Evolutionary conservation across 306 rosid species (phyloP), one percentile per base, ranked within the genome.

Genomic region (Echinosophora koreensis): DNA sequence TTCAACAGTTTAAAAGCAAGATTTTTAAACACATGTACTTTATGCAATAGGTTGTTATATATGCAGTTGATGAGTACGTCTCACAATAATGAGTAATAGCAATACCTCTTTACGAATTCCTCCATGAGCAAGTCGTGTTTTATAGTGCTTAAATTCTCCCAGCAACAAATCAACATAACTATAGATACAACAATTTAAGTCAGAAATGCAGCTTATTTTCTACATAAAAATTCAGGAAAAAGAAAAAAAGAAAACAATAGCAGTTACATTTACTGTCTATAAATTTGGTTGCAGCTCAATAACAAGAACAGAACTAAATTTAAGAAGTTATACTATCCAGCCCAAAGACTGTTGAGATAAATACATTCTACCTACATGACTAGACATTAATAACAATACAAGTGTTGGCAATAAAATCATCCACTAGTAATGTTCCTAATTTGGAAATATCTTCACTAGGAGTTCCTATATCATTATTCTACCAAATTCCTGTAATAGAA

Each of bases 71-170:
- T 39, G 51, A 62, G 67, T 60, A 71, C 62, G 54, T 79, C 79
- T 54, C 52, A 35, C 5, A 37, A 79, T 67, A 86, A 66, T 72
- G 70, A 79, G 72, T 41, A 67, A 42, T 56, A 28, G 18, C 42
- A 78, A 81, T 92, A 96, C 99, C 99, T 96, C 98, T 78, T 87
- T 90, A 76, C 90, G 89, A 77, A 96, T 87, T 85, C 96, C 98
- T 16, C 94, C 97, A 76, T 91, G 92, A 84, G 84, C 90, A 71
- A 96, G 89, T 79, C 96, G 89, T n/a, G 99, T 96, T 87, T 91
- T 92, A 77, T 87, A 96, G 86, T 92, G 98, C 91, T 96, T 96
- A 83, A 96, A 96, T 83, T 96, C 99, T 58, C 99, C 99, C 89
- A 96, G 84, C 79, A 96, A 81, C 89, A 92, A 85, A 84, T 96